phyloP scores from a whole-genome alignment of 176 grass and related monocot species.

The Urochloa ruziziensis region DNA sequence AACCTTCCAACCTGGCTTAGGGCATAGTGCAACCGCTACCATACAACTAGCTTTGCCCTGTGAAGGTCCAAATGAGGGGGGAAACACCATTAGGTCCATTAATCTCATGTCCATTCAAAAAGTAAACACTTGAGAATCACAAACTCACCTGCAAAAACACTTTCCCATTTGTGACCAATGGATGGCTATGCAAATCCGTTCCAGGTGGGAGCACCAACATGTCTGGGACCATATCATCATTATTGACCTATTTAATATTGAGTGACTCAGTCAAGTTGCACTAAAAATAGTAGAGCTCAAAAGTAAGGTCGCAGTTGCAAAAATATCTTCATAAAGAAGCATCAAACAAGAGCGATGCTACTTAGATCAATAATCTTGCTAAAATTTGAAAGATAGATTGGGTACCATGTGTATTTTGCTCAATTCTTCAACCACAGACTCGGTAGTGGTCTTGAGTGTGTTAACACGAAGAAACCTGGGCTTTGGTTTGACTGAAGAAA shows the following conservation, averaged over 20 bases:
- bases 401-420: slow-evolving; percentile 59
- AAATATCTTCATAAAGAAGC: neutral
- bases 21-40: slow-evolving; percentile 76
- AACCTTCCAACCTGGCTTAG: slow-evolving; percentile 92
- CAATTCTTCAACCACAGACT: slow-evolving; percentile 69
- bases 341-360: neutral
- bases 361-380: slow-evolving; percentile 9
- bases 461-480: slow-evolving; percentile 85
- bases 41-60: slow-evolving; percentile 96
- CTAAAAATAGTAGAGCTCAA: neutral
- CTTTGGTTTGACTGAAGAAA: slow-evolving; percentile 63
- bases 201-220: slow-evolving; percentile 72
- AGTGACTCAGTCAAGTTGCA: neutral
- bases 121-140: slow-evolving; percentile 4
- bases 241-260: slow-evolving; percentile 52
- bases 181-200: slow-evolving; percentile 87
- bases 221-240: slow-evolving; percentile 73
- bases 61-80: slow-evolving; percentile 4
- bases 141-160: slow-evolving; percentile 74
- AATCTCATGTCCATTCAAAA: neutral
- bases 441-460: slow-evolving; percentile 65
- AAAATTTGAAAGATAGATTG: slow-evolving; percentile 19
- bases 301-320: slow-evolving; percentile 21
- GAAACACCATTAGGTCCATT: neutral
- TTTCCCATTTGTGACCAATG: slow-evolving; percentile 65